phyloP scores from a whole-genome alignment of 202 grass and related monocot species.

The Panicum hallii region DNA sequence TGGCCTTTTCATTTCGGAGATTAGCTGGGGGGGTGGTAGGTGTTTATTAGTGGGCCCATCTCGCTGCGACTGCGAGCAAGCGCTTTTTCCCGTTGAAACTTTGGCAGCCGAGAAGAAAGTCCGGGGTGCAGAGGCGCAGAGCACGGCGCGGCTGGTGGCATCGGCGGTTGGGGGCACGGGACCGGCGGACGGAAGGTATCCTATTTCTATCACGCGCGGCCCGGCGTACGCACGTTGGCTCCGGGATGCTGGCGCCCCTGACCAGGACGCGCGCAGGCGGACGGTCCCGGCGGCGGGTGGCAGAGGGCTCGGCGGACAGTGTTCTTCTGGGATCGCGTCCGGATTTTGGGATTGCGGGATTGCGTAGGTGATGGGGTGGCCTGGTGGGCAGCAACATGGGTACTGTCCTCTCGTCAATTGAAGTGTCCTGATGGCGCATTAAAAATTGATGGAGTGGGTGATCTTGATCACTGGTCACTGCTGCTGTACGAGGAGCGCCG shows the following conservation, averaged over 20 bases:
- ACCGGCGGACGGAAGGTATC: constrained; percentile 42
- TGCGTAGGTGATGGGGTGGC: neutral
- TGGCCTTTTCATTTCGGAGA: constrained; percentile 40
- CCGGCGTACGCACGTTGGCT: neutral
- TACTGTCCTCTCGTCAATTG: constrained; percentile 11
- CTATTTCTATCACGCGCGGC: constrained; percentile 29
- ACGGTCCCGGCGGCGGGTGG: neutral
- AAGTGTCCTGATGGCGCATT: constrained; percentile 26
- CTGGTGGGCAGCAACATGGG: neutral
- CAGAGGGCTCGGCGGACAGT: neutral
- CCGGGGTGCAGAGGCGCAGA: neutral
- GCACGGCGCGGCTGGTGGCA: constrained; percentile 18
- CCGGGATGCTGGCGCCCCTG: neutral
- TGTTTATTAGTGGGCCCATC: constrained; percentile 18
- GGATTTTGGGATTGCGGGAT: too few relatives aligned
- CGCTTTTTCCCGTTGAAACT: constrained; percentile 29
- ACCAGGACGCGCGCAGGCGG: neutral
- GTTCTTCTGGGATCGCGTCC: too few relatives aligned
- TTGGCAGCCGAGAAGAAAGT: neutral
- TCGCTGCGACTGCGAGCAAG: constrained; percentile 5
- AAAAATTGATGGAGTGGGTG: neutral
- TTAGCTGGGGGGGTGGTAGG: neutral
- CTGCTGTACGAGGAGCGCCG: neutral
- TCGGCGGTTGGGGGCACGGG: constrained; percentile 11
- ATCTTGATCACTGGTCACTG: neutral